Evolutionary conservation across 306 rosid genomes (phyloP).

Genomic region (Myrica gale): DNA sequence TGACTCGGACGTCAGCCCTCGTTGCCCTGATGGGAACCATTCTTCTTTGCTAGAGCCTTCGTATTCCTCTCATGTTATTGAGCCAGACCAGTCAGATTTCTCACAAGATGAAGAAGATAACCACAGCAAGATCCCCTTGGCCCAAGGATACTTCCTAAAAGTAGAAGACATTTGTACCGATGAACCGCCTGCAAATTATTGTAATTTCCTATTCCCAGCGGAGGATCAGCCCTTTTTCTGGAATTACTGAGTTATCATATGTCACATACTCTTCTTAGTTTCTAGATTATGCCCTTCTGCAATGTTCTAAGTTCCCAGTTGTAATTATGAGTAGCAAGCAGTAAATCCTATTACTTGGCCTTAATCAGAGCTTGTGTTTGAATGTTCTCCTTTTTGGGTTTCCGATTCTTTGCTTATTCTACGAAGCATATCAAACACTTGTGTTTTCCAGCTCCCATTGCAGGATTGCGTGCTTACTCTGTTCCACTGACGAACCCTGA

Average conservation of each 20-base stretch:
- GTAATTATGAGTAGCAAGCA: slow-evolving; percentile 48
- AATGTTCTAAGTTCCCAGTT: slow-evolving; percentile 18
- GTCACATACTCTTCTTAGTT: not conserved
- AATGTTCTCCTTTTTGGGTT: not conserved
- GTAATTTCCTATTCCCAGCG: slow-evolving; percentile 43
- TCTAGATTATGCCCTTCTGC: not conserved
- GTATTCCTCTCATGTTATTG: slow-evolving; percentile 57
- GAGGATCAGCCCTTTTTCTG: slow-evolving; percentile 74
- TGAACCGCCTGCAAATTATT: slow-evolving; percentile 44
- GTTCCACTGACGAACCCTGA: not conserved
- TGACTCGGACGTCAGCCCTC: slow-evolving; percentile 63
- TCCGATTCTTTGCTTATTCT: not conserved
- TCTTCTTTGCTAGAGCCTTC: slow-evolving; percentile 59
- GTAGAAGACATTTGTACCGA: slow-evolving; percentile 54
- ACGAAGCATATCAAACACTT: not conserved
- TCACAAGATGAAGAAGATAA: slow-evolving; percentile 75
- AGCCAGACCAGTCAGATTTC: slow-evolving; percentile 67
- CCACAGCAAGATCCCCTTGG: slow-evolving; percentile 42
- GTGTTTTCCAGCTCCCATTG: not conserved
- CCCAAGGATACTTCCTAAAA: slow-evolving; percentile 44
- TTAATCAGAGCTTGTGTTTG: not conserved
- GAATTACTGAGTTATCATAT: slow-evolving; percentile 34
- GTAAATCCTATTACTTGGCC: slow-evolving; percentile 25
- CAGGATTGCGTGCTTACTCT: not conserved
- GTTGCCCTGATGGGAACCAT: slow-evolving; percentile 50